These are phyloP conservation scores for Amylostereum chailletii DNA, from an alignment of 1,284 basidiomycete species.

Conservation along the genomic window DNA sequence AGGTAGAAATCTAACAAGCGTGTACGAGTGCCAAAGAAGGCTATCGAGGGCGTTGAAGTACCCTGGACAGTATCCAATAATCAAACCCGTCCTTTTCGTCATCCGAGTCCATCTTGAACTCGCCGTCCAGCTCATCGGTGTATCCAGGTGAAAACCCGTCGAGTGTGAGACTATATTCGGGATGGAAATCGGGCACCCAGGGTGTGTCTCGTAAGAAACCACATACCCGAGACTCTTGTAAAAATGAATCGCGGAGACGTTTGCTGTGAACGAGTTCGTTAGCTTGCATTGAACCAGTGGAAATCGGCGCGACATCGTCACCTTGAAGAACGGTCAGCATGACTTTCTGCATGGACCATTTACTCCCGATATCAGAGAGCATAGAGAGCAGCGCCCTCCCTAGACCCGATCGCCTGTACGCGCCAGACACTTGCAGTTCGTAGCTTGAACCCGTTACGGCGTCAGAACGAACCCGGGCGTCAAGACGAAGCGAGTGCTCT, in stretches of 20 bases:
- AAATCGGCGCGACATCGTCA: conserved; percentile 24
- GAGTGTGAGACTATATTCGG: conserved; percentile 35
- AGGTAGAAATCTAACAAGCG: too few relatives aligned
- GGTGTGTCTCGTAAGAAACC: background rate
- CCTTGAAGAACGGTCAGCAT: conserved; percentile 65
- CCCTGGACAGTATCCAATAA: conserved; percentile 49
- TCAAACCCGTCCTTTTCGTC: conserved; percentile 30
- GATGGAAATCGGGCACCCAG: background rate
- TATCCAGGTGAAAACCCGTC: conserved; percentile 50
- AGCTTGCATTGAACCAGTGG: background rate
- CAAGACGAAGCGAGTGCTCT: conserved; percentile 7
- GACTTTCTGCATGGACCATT: conserved; percentile 53
- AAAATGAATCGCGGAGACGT: conserved; percentile 42
- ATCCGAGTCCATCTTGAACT: conserved; percentile 17
- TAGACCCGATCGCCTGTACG: conserved; percentile 40
- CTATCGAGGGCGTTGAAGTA: conserved; percentile 4
- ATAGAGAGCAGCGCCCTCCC: conserved; percentile 44
- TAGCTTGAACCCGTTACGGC: conserved; percentile 38
- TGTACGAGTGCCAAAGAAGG: too few relatives aligned
- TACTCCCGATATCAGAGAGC: conserved; percentile 40
- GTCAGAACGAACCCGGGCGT: background rate
- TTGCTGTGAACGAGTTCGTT: conserved; percentile 30
- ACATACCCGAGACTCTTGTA: conserved; percentile 49
- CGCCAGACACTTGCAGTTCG: conserved; percentile 52
- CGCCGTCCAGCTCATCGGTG: background rate